Percentiles rank a stretch among this genome's conserved stretches.
phyloP scores from a whole-genome alignment of 2,329 filamentous ascomycete species.

The Lasiodiplodia citricola region DNA sequence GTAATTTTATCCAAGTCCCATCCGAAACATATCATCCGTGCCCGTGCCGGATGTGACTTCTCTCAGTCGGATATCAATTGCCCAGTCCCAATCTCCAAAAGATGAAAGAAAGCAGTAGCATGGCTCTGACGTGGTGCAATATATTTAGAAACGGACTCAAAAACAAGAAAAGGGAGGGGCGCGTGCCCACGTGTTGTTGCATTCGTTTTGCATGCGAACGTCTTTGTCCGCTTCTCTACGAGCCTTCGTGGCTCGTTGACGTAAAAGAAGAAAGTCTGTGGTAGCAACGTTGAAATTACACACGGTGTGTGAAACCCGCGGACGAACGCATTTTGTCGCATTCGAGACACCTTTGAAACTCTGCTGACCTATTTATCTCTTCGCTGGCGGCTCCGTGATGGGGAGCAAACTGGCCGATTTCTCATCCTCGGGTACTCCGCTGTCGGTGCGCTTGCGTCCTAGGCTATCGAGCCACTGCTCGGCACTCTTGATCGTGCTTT shows the following conservation, averaged over 20 bases:
- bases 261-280: not conserved
- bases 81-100: not conserved
- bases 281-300: not conserved
- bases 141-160: not conserved
- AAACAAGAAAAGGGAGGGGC: not conserved
- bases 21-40: slow-evolving; percentile 19
- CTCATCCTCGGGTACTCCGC: slow-evolving; percentile 6
- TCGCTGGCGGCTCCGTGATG: not conserved
- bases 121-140: not conserved
- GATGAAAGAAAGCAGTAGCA: not conserved
- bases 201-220: not conserved
- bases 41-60: slow-evolving; percentile 18
- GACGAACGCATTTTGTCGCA: not conserved
- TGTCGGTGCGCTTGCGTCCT: slow-evolving; percentile 48
- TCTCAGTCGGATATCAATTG: slow-evolving; percentile 23
- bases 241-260: not conserved
- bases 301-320: not conserved
- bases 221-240: not conserved
- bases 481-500: slow-evolving; percentile 86
- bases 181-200: not conserved
- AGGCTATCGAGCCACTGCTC: slow-evolving; percentile 89
- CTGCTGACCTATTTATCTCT: not conserved
- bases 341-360: not conserved
- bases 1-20: slow-evolving; percentile 16
- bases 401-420: not conserved